Percentiles rank a stretch among this genome's conserved stretches.
phyloP scores from a whole-genome alignment of 2,329 filamentous ascomycete species.

The Diaporthe caulivora region DNA sequence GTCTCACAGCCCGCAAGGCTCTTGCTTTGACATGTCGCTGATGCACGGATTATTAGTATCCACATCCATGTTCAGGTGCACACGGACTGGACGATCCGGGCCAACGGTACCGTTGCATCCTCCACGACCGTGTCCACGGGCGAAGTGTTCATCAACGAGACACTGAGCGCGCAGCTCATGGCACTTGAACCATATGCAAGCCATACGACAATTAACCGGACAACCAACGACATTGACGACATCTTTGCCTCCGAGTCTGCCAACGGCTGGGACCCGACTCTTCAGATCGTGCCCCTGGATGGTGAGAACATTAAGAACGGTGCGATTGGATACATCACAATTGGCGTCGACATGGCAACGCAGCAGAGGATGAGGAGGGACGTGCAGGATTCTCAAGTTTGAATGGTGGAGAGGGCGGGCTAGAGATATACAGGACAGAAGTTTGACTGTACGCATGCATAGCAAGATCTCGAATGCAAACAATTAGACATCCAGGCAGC shows the following conservation, averaged over 20 bases:
- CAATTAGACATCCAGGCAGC: not conserved
- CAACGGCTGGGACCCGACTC: conserved; percentile 48
- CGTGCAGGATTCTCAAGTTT: not conserved
- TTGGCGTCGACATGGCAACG: conserved; percentile 47
- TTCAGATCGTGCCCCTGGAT: conserved; percentile 50
- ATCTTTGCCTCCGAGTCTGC: conserved; percentile 40
- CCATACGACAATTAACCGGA: conserved; percentile 52
- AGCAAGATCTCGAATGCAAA: not conserved
- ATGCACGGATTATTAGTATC: conserved; percentile 31
- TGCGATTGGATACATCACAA: conserved; percentile 52
- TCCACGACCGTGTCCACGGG: conserved; percentile 48
- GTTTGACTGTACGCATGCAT: not conserved
- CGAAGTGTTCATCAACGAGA: conserved; percentile 50
- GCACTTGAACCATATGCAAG: conserved; percentile 49
- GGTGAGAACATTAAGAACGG: conserved; percentile 51
- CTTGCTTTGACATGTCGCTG: conserved; percentile 9
- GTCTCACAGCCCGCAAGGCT: conserved; percentile 1
- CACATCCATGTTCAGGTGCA: conserved; percentile 45
- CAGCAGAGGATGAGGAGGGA: conserved; percentile 22
- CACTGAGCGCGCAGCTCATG: conserved; percentile 48
- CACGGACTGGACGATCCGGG: conserved; percentile 41
- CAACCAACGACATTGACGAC: conserved; percentile 46
- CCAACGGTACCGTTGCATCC: conserved; percentile 41
- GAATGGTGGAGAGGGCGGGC: not conserved
- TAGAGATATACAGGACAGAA: no score